phyloP scores from a whole-genome alignment of 352 stramenopile species.

The Phytophthora uliginosa region DNA sequence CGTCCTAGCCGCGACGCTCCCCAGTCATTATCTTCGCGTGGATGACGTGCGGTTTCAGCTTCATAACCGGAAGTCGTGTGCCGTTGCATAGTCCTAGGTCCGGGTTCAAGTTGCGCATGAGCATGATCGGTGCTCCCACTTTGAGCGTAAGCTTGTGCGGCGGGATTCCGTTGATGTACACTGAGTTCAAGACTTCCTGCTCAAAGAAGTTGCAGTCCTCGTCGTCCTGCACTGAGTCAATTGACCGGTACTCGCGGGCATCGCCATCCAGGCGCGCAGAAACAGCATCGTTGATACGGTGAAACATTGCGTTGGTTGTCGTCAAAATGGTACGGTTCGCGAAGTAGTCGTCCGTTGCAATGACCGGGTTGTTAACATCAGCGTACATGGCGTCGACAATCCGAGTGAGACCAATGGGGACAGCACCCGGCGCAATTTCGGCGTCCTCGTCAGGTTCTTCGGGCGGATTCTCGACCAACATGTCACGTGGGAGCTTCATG shows the following conservation, averaged over 20 bases:
- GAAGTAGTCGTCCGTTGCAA: slow-evolving; percentile 6
- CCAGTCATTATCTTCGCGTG: no score
- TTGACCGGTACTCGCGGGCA: no score
- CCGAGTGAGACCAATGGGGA: not conserved
- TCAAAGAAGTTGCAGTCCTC: slow-evolving; percentile 29
- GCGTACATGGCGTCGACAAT: slow-evolving; percentile 1
- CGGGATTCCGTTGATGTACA: slow-evolving; percentile 37
- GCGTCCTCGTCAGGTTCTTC: not conserved
- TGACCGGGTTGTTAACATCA: not conserved
- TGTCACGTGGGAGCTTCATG: not conserved
- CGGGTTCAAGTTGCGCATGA: slow-evolving; percentile 46
- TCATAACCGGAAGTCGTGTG: no score
- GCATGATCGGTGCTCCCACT: slow-evolving; percentile 12
- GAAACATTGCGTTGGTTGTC: not conserved
- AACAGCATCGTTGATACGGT: not conserved
- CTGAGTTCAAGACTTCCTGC: slow-evolving; percentile 19
- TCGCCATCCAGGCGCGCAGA: not conserved
- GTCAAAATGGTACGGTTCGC: not conserved
- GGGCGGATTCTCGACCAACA: not conserved
- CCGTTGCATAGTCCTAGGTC: slow-evolving; percentile 26
- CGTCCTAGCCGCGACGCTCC: no score
- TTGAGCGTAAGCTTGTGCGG: slow-evolving; percentile 41
- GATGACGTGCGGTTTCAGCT: no score
- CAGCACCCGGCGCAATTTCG: not conserved
- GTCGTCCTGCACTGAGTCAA: slow-evolving; percentile 34